Evolutionary conservation across 495 filamentous ascomycete species (phyloP).

Genomic region (Margaritispora aquatica): DNA sequence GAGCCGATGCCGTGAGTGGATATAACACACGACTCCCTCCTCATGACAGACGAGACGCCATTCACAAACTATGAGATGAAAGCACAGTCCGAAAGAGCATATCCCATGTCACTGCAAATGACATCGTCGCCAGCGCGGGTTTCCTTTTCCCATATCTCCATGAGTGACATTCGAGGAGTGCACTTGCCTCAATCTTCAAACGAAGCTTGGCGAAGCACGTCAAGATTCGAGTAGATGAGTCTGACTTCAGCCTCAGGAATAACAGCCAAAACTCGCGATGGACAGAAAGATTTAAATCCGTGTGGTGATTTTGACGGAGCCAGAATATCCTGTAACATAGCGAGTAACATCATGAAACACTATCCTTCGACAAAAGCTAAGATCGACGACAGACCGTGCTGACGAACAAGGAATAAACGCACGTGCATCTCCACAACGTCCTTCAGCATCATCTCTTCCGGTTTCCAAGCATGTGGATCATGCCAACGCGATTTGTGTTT

Average conservation of each 20-base stretch:
- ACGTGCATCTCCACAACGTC: neutral
- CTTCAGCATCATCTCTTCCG: neutral
- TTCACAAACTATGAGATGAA: neutral
- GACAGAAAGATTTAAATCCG: neutral
- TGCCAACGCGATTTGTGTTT: neutral
- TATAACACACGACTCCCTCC: constrained; percentile 10
- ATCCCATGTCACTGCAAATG: neutral
- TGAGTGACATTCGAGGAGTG: neutral
- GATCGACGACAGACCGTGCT: constrained; percentile 1
- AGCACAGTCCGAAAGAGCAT: neutral
- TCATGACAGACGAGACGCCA: neutral
- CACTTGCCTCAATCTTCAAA: neutral
- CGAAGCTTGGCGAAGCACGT: neutral
- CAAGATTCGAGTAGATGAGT: neutral
- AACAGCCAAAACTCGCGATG: neutral
- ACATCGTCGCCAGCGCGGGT: neutral
- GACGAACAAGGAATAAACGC: neutral
- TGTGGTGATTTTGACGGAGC: neutral
- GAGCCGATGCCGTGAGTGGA: constrained; percentile 4
- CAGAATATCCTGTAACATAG: constrained; percentile 1
- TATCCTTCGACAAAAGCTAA: constrained; percentile 4
- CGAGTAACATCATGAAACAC: constrained; percentile 11
- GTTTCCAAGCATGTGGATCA: constrained; percentile 7
- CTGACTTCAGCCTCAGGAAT: neutral
- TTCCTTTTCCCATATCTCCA: neutral